Evolutionary conservation across 192 early-diverging fungal genomes (phyloP).

Genomic region (Coemansia sp.): DNA sequence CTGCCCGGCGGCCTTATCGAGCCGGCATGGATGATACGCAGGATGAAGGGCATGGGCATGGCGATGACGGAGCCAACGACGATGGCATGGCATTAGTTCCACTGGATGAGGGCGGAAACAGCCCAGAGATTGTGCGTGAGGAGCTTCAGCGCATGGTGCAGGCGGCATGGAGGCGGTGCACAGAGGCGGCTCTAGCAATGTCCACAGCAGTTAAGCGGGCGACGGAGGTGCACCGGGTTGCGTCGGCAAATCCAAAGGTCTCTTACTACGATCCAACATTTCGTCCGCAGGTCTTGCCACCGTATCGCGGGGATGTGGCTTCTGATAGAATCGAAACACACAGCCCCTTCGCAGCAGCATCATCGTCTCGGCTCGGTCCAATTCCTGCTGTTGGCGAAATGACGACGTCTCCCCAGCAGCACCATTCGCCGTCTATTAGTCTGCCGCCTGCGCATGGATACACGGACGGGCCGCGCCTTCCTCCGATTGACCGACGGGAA

Average conservation of each 20-base stretch:
- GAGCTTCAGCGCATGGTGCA: slow-evolving; percentile 53
- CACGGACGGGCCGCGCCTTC: slow-evolving; percentile 14
- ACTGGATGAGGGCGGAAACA: slow-evolving; percentile 47
- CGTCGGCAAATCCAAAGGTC: slow-evolving; percentile 31
- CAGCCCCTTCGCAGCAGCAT: neutral
- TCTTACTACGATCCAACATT: slow-evolving; percentile 53
- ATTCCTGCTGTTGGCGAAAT: slow-evolving; percentile 21
- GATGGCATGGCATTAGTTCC: slow-evolving; percentile 14
- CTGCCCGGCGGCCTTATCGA: slow-evolving; percentile 20
- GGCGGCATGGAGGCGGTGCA: slow-evolving; percentile 50
- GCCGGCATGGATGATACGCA: slow-evolving; percentile 8
- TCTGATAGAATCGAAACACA: slow-evolving; percentile 8
- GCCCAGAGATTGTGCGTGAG: slow-evolving; percentile 46
- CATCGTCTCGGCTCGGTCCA: slow-evolving; percentile 14
- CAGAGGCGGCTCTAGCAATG: slow-evolving; percentile 48
- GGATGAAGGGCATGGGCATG: slow-evolving; percentile 1
- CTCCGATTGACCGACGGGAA: slow-evolving; percentile 14
- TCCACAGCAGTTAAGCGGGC: slow-evolving; percentile 40
- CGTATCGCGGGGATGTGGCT: slow-evolving; percentile 37
- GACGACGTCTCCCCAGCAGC: slow-evolving; percentile 27
- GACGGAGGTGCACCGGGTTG: slow-evolving; percentile 29
- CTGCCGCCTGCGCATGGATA: slow-evolving; percentile 8
- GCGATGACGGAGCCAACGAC: slow-evolving; percentile 9
- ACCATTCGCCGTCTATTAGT: neutral
- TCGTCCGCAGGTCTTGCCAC: slow-evolving; percentile 45